Base-by-base conservation (phyloP, 2,329 filamentous ascomycete species). In the Ascochyta rabiei region DNA sequence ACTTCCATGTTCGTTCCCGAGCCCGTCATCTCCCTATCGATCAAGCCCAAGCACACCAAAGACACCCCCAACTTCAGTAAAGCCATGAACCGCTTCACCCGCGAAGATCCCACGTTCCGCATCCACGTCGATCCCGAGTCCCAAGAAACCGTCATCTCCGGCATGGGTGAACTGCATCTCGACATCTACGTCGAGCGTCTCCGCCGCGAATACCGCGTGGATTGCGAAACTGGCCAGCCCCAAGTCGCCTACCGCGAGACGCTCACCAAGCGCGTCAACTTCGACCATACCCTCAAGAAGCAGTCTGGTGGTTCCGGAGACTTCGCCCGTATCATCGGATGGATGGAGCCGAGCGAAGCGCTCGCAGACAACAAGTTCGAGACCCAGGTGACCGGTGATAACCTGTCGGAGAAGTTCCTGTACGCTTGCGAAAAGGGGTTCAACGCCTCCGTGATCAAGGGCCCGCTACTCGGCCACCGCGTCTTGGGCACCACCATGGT, bases 161-260 rank as follows among this genome's bases (percentile, higher is more conserved):
- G 95, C 56, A 99, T 99, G 95, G 95, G 95, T 65, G 95, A 99
- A 77, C 78, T 99, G 64, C 95, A 99, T 77, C 83, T 99, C 24
- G 93, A 96, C 71, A 96, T 99, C 70, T 99, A 99, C 76, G 87
- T 99, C 45, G 95, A 99, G 80, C 92, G 95, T 66, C 93, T 99
- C 81, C 89, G 90, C 67, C 89, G 95, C 72, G 95, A 99, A 79
- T 99, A 99, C 84, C 91, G 90, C 73, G 93, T 96, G 48, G 95
- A 97, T 62, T 96, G 93, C 76, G 84, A 90, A 69, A 97, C 93
- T n/a, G 95, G 95, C 53, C 90, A 96, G 75, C 95, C 95, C 4
- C 93, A 96, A 75, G 95, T 99, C 63, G 92, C 95, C 19, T 99
- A 98, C 82, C 89, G 95, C 64, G 95, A 99, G 80, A 98, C 93